These are phyloP conservation scores for Lasiodiplodia sp. DNA, from an alignment of 2,329 filamentous ascomycete species.

Conservation along the genomic window DNA sequence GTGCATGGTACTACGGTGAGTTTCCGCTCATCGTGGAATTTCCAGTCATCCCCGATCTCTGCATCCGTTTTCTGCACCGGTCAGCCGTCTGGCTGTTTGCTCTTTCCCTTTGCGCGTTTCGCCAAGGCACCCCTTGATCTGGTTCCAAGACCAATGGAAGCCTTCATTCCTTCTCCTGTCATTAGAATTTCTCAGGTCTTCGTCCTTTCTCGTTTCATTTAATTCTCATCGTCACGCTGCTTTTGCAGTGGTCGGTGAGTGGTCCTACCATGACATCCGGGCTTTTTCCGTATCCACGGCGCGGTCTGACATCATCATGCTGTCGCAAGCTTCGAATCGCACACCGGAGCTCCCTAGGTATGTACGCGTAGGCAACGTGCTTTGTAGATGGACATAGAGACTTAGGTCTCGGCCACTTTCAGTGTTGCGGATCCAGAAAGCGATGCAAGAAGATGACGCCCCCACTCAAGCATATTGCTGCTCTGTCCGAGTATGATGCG, in stretches of 20 bases:
- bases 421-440: not conserved
- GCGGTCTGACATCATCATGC: constrained; percentile 16
- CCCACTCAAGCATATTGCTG: not conserved
- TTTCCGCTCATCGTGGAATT: not conserved
- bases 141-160: not conserved
- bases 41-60: not conserved
- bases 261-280: not conserved
- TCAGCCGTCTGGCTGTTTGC: not conserved
- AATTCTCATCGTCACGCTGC: not conserved
- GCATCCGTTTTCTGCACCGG: not conserved
- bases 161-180: not conserved
- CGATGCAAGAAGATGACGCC: not conserved
- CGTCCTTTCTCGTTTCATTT: not conserved
- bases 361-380: not conserved
- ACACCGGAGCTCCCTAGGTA: not conserved
- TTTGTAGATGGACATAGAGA: not conserved
- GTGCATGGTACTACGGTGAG: constrained; percentile 7
- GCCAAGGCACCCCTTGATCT: constrained; percentile 4
- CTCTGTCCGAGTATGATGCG: constrained; percentile 19
- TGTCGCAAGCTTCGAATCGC: constrained; percentile 9
- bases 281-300: constrained; percentile 9
- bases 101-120: not conserved
- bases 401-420: constrained; percentile 3
- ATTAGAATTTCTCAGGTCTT: not conserved
- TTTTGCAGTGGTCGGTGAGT: constrained; percentile 2